phyloP scores from a whole-genome alignment of 352 stramenopile genomes.

The Phytophthora ohioensis region DNA sequence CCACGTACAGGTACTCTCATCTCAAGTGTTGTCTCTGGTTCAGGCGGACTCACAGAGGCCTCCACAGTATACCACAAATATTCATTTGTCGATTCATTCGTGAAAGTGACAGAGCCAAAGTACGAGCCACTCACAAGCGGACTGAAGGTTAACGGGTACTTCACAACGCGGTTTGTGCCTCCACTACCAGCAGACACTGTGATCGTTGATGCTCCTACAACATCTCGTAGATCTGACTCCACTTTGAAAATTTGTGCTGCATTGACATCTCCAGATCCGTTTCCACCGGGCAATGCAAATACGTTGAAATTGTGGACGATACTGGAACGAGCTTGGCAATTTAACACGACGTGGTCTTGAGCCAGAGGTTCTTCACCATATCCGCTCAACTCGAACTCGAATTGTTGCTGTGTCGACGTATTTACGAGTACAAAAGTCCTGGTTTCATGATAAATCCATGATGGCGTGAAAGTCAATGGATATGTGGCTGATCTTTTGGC shows the following conservation, averaged over 20 bases:
- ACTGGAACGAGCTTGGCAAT: slow-evolving; percentile 89
- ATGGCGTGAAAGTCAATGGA: slow-evolving; percentile 83
- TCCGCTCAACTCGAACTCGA: slow-evolving; percentile 91
- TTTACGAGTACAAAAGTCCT: slow-evolving; percentile 85
- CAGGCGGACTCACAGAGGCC: slow-evolving; percentile 77
- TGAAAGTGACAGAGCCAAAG: slow-evolving; percentile 95
- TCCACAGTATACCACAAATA: slow-evolving; percentile 96
- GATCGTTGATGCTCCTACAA: slow-evolving; percentile 72
- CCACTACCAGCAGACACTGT: slow-evolving; percentile 41
- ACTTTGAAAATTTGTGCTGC: slow-evolving; percentile 78
- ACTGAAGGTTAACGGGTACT: slow-evolving; percentile 89
- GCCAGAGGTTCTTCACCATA: slow-evolving; percentile 91
- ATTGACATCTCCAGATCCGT: slow-evolving; percentile 37
- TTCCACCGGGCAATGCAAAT: slow-evolving; percentile 51
- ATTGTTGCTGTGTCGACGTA: slow-evolving; percentile 81
- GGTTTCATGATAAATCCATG: slow-evolving; percentile 81
- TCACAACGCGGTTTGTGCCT: slow-evolving; percentile 26
- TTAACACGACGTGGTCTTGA: slow-evolving; percentile 87
- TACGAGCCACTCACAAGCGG: slow-evolving; percentile 92
- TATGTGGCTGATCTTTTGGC: slow-evolving; percentile 79
- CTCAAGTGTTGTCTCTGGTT: slow-evolving; percentile 84
- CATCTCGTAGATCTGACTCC: slow-evolving; percentile 93
- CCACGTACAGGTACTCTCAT: slow-evolving; percentile 86
- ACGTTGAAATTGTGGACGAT: slow-evolving; percentile 83
- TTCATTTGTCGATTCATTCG: slow-evolving; percentile 74